Evolutionary conservation across 2,329 filamentous ascomycete species (phyloP), one percentile per base, ranked within the genome.

Genomic region (Ilyonectria mors-panacis): DNA sequence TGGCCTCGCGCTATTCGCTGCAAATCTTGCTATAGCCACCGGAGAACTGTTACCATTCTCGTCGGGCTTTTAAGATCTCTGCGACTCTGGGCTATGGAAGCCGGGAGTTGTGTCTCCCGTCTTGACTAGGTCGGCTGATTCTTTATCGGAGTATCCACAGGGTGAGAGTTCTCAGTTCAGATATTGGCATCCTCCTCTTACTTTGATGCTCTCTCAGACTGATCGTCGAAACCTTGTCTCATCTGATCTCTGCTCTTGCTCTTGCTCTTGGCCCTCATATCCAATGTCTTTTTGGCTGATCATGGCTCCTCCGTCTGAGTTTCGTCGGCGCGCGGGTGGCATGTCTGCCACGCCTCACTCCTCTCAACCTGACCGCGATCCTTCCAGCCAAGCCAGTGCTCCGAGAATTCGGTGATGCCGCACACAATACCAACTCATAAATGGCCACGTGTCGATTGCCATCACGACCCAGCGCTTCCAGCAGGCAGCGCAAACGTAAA

Each of bases 1-100:
- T 89, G 84, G 84, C 84, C 82, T 85, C 85, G 86, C 85, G 86
- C 87, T 88, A 88, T 84, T 84, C 85, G 86, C 86, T 85, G 83
- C 83, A 80, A 84, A 81, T 83, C 82, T 82, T 84, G 85, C 83
- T 87, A 86, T 84, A 86, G 85, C 85, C 81, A 79, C 74, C 81
- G 77, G 83, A 80, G 78, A 81, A 82, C 73, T 76, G 73, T 71
- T 63, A 66, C 63, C 77, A 72, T 78, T 80, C 78, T 80, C 77
- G 75, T 78, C 76, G 77, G 77, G 78, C 78, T 69, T 78, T 55
- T 80, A 79, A 81, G 81, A 81, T 81, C 79, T 84, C 80, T 80
- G 79, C 79, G 78, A 82, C 79, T 82, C 81, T 78, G 76, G 82
- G 83, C 83, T 86, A 85, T 82, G 76, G 76, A 82, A 80, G 80